Evolutionary conservation across 2,329 filamentous ascomycete genomes (phyloP).

Genomic region (Achaetomium macrosporum): DNA sequence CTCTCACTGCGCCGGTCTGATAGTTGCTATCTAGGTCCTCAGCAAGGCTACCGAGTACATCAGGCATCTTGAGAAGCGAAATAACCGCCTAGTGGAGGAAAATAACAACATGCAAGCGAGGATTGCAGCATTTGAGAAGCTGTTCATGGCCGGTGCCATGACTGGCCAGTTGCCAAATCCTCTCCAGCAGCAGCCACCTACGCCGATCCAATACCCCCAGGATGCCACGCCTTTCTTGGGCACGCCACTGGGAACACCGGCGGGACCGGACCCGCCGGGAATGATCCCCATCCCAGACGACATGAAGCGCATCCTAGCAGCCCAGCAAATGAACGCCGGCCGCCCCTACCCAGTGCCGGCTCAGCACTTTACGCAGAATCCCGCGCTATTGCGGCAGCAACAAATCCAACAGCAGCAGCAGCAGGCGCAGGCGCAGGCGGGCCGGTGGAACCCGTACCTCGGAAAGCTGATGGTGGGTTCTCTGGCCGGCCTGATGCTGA

Average conservation of each 20-base stretch:
- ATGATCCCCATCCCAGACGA: conserved; percentile 63
- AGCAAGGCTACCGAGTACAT: conserved; percentile 98
- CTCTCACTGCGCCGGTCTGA: neutral
- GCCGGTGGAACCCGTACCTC: conserved; percentile 54
- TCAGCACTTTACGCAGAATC: conserved; percentile 35
- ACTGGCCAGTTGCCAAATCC: conserved; percentile 50
- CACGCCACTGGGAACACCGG: conserved; percentile 39
- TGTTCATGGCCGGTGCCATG: conserved; percentile 73
- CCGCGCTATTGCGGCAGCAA: conserved; percentile 47
- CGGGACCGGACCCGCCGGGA: conserved; percentile 43
- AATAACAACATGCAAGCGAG: conserved; percentile 72
- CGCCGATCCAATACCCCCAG: conserved; percentile 47
- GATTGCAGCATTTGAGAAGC: conserved; percentile 68
- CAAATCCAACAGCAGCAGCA: conserved; percentile 49
- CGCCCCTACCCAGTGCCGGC: conserved; percentile 46
- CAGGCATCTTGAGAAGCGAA: conserved; percentile 84
- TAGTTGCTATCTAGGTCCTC: conserved; percentile 50
- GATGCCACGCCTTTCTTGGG: conserved; percentile 38
- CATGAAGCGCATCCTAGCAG: conserved; percentile 57
- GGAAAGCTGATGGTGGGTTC: conserved; percentile 89
- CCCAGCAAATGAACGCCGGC: conserved; percentile 46
- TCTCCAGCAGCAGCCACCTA: conserved; percentile 45
- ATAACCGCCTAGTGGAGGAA: conserved; percentile 74
- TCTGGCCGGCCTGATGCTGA: conserved; percentile 83
- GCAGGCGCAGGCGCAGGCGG: conserved; percentile 39